Percentiles rank a stretch among this genome's conserved stretches.
These are phyloP conservation scores for Fusarium sarcochroum DNA, from an alignment of 2,329 filamentous ascomycete genomes.

Conservation along the genomic window DNA sequence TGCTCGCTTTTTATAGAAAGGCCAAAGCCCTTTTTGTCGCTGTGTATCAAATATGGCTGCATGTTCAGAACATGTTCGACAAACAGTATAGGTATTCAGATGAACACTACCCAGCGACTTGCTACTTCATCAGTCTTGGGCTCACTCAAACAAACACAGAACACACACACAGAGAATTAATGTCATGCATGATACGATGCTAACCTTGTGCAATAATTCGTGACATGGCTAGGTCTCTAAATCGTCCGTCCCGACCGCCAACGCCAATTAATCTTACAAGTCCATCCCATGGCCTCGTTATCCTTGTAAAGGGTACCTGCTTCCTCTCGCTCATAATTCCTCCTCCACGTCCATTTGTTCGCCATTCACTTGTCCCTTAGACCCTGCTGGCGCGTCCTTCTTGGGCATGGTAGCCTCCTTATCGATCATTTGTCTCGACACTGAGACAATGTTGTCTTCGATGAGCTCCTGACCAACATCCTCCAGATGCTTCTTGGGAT, in stretches of 20 bases:
- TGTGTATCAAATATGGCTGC: background rate
- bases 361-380: constrained; percentile 66
- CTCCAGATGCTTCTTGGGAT: constrained; percentile 99
- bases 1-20: background rate
- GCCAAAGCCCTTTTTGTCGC: constrained; percentile 10
- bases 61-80: constrained; percentile 15
- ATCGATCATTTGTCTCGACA: constrained; percentile 99
- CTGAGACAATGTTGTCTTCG: constrained; percentile 98
- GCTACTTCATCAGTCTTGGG: background rate
- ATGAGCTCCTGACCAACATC: constrained; percentile 97
- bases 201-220: constrained; percentile 43
- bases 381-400: constrained; percentile 66
- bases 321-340: constrained; percentile 54
- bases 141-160: background rate
- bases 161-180: constrained; percentile 37
- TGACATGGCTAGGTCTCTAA: constrained; percentile 48
- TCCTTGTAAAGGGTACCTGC: constrained; percentile 22
- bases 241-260: constrained; percentile 49
- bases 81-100: background rate
- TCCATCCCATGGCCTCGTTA: constrained; percentile 44
- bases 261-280: constrained; percentile 54
- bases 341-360: constrained; percentile 81
- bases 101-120: constrained; percentile 11
- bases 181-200: constrained; percentile 43
- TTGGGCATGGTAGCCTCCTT: constrained; percentile 95